phyloP scores from a whole-genome alignment of 805 yeast genomes.

The Kodamaea jinghongensis region DNA sequence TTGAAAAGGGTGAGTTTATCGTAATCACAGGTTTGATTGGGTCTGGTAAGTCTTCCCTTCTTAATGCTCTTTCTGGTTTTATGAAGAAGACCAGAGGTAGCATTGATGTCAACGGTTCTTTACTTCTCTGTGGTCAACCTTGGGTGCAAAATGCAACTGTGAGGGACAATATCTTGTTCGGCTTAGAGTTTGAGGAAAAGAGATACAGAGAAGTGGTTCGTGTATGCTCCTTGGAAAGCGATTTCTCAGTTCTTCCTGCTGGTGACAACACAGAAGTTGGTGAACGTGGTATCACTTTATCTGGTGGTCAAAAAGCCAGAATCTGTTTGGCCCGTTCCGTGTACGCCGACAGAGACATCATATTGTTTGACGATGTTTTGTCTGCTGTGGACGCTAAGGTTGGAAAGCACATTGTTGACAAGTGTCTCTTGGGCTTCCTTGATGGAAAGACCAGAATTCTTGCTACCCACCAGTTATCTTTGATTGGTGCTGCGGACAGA shows the following conservation, averaged over 20 bases:
- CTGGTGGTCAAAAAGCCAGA: conserved; percentile 91
- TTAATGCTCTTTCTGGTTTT: conserved; percentile 68
- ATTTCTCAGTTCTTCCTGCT: conserved; percentile 62
- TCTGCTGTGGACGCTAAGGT: conserved; percentile 87
- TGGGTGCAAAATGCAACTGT: conserved; percentile 86
- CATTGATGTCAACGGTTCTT: conserved; percentile 51
- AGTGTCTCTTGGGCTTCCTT: conserved; percentile 62
- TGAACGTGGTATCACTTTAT: conserved; percentile 78
- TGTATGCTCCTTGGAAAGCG: conserved; percentile 66
- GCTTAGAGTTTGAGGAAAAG: conserved; percentile 48
- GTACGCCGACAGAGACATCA: conserved; percentile 63
- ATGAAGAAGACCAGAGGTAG: conserved; percentile 58
- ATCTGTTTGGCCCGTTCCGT: conserved; percentile 76
- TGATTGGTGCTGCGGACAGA: conserved; percentile 66
- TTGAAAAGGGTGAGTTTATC: conserved; percentile 66
- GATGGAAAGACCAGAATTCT: conserved; percentile 61
- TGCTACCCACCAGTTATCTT: conserved; percentile 81
- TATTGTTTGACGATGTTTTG: conserved; percentile 72
- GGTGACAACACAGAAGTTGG: conserved; percentile 82
- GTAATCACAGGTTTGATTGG: conserved; percentile 82
- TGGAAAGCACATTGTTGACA: conserved; percentile 71
- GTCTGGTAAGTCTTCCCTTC: conserved; percentile 73
- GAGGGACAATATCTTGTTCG: conserved; percentile 71
- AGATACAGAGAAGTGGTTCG: conserved; percentile 54
- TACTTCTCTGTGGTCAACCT: conserved; percentile 60